Conservation (phyloP, 2,329 filamentous ascomycete species). For the Alternaria dauci region DNA sequence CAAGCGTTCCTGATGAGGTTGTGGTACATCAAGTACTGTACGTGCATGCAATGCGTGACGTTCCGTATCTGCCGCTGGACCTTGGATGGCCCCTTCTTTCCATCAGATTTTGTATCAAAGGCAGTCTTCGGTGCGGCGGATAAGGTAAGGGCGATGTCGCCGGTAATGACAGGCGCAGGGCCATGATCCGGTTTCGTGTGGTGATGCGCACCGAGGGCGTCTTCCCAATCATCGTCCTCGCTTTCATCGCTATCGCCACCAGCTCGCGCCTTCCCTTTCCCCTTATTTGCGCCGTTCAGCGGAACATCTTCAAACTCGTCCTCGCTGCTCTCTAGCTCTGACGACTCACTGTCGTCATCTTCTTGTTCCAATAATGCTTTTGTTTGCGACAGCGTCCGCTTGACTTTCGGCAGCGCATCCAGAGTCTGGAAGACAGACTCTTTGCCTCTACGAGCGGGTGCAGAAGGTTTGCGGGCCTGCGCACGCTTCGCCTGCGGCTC, state of each 20-base stretch:
- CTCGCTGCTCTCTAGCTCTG: slow-evolving; percentile 53
- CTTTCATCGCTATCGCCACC: slow-evolving; percentile 45
- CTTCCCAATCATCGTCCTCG: slow-evolving; percentile 53
- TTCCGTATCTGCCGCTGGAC: slow-evolving; percentile 80
- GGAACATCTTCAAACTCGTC: slow-evolving; percentile 61
- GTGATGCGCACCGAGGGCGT: slow-evolving; percentile 50
- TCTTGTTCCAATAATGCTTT: slow-evolving; percentile 51
- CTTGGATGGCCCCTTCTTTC: slow-evolving; percentile 86
- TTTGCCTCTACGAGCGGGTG: slow-evolving; percentile 40
- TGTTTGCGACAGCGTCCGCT: slow-evolving; percentile 43
- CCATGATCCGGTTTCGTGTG: slow-evolving; percentile 43
- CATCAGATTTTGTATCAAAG: slow-evolving; percentile 55
- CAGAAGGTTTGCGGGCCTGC: slow-evolving; percentile 25
- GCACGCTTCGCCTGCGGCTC: slow-evolving; percentile 41
- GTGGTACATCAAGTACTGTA: slow-evolving; percentile 87
- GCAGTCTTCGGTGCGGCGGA: slow-evolving; percentile 34
- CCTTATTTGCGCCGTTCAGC: slow-evolving; percentile 31
- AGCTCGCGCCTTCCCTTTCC: slow-evolving; percentile 56
- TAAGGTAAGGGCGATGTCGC: slow-evolving; percentile 78
- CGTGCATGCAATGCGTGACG: slow-evolving; percentile 86
- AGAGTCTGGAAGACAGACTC: slow-evolving; percentile 56
- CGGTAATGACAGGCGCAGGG: slow-evolving; percentile 61
- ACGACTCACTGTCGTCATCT: slow-evolving; percentile 53
- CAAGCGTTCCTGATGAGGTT: slow-evolving; percentile 70
- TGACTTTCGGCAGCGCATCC: slow-evolving; percentile 51